Evolutionary conservation across 2,329 filamentous ascomycete species (phyloP).

Genomic region (Pleurostoma richardsiae): DNA sequence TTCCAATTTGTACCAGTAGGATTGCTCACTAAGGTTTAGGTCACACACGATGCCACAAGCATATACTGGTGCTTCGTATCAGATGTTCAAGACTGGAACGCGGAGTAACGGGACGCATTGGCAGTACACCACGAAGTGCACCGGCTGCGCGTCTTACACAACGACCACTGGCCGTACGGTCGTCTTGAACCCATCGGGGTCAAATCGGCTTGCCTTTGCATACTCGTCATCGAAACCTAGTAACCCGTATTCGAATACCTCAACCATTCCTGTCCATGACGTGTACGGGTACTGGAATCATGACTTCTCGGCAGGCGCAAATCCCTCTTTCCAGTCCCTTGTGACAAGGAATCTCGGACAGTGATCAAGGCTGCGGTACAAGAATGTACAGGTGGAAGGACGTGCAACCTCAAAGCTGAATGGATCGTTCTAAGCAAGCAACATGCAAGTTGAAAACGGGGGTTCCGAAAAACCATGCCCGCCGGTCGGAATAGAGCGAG

Average conservation of each 20-base stretch:
- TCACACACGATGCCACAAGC: slow-evolving; percentile 14
- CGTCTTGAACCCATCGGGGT: neutral
- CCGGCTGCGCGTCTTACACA: slow-evolving; percentile 15
- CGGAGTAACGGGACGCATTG: slow-evolving; percentile 23
- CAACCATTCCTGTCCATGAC: slow-evolving; percentile 20
- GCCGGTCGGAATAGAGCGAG: no score
- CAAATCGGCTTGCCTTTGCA: slow-evolving; percentile 15
- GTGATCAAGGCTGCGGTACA: no score
- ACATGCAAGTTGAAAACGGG: no score
- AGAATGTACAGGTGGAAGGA: no score
- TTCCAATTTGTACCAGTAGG: no score
- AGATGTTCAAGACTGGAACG: slow-evolving; percentile 22
- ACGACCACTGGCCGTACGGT: neutral
- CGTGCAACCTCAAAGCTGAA: no score
- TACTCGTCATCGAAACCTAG: slow-evolving; percentile 18
- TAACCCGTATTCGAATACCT: slow-evolving; percentile 12
- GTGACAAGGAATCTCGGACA: slow-evolving; percentile 14
- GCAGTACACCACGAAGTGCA: slow-evolving; percentile 23
- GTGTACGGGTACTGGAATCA: slow-evolving; percentile 23
- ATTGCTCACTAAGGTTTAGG: slow-evolving; percentile 10
- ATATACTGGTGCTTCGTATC: slow-evolving; percentile 14
- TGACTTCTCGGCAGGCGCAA: slow-evolving; percentile 20
- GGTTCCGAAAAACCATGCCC: no score
- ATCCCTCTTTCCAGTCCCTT: slow-evolving; percentile 17
- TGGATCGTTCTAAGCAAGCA: no score